Evolutionary conservation across 768 basidiomycete species (phyloP).

Genomic region (Austroboletus festivus): DNA sequence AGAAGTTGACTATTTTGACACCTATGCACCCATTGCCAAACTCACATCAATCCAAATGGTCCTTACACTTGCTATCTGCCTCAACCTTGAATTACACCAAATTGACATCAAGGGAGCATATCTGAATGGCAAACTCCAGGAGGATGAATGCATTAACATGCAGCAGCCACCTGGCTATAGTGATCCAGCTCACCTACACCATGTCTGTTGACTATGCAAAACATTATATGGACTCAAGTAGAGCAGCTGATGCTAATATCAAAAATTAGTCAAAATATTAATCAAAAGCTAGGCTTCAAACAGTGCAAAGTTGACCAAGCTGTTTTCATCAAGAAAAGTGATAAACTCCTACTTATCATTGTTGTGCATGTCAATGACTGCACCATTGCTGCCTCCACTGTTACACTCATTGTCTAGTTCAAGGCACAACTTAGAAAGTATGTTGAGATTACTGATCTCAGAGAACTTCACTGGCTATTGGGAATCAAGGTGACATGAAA

Average conservation of each 20-base stretch:
- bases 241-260: constrained; percentile 3
- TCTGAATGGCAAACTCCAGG: constrained; percentile 8
- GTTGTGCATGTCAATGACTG: constrained; percentile 4
- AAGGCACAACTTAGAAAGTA: not conserved
- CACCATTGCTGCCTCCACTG: not conserved
- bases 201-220: not conserved
- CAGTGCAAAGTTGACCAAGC: not conserved
- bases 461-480: not conserved
- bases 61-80: constrained; percentile 1
- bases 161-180: not conserved
- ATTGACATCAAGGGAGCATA: constrained; percentile 11
- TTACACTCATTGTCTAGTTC: not conserved
- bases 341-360: not conserved
- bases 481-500: constrained; percentile 1
- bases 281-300: not conserved
- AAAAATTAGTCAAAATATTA: not conserved
- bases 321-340: no score
- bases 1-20: constrained; percentile 40
- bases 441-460: not conserved
- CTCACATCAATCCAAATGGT: constrained; percentile 21
- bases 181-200: no score
- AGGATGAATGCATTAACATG: constrained; percentile 10
- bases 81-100: constrained; percentile 10
- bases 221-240: constrained; percentile 3
- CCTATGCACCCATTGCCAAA: constrained; percentile 31